Evolutionary conservation across 352 stramenopile species (phyloP).

Genomic region (Globisporangium lucens): DNA sequence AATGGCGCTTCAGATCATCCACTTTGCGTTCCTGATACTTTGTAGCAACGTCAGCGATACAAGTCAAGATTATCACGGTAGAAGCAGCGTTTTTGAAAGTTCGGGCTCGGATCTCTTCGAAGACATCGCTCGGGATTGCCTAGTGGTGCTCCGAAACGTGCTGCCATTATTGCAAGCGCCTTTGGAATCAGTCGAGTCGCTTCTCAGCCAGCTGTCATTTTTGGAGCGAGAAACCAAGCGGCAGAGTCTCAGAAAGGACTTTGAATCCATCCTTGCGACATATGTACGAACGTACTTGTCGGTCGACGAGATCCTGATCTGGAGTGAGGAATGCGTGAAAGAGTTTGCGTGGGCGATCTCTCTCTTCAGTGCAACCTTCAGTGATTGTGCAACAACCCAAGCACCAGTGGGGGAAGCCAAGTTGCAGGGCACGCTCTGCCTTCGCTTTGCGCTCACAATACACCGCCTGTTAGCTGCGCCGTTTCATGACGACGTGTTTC

Average conservation of each 20-base stretch:
- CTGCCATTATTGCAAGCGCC: constrained; percentile 32
- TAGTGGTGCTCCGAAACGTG: constrained; percentile 49
- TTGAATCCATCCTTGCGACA: background rate
- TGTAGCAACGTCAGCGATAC: constrained; percentile 6
- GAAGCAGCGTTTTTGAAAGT: constrained; percentile 9
- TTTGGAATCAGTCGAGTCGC: constrained; percentile 12
- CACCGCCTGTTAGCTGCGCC: constrained; percentile 43
- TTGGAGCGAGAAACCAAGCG: background rate
- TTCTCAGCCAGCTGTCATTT: constrained; percentile 13
- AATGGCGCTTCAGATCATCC: constrained; percentile 30
- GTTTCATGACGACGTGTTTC: constrained; percentile 62
- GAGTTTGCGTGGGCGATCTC: constrained; percentile 49
- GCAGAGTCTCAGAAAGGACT: constrained; percentile 12
- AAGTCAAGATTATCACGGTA: background rate
- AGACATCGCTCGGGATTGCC: constrained; percentile 34
- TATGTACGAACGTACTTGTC: constrained; percentile 25
- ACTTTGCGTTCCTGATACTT: constrained; percentile 28
- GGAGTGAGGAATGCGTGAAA: constrained; percentile 59
- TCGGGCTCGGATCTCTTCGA: constrained; percentile 20
- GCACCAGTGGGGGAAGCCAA: constrained; percentile 3
- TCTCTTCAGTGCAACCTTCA: constrained; percentile 5
- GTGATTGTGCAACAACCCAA: background rate
- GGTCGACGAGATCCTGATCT: constrained; percentile 26
- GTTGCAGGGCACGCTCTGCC: constrained; percentile 24
- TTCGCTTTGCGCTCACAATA: constrained; percentile 51